Base-by-base conservation (phyloP, 768 basidiomycete species). In the Podaxis carcinomalis region DNA sequence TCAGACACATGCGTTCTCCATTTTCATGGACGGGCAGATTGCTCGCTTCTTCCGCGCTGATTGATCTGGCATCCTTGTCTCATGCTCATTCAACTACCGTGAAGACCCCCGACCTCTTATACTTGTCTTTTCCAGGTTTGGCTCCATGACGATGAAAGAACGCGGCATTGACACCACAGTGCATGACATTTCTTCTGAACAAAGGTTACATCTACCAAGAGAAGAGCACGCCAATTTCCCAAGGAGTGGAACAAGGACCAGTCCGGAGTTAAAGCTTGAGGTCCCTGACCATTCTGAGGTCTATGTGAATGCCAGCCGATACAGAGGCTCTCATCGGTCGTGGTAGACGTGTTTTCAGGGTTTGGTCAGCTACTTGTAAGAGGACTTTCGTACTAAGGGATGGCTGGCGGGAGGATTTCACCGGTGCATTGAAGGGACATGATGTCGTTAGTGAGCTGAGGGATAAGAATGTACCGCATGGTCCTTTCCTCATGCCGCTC, bases 21-120 rank as follows among this genome's bases (percentile, higher is more conserved):
- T 75, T 44, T 66, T 63, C 35, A 61, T 78, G 19, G 64, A 46
- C 14, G 67, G 69, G 32, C 59, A 62, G 0, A 56, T 53, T 21
- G 72, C 63, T 7, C 70, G 74, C 2, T 57, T 77, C 37, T 64
- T 78, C 19, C 67, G 69, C 3, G 67, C 68, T 62, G 77, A 78
- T 56, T 68, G 75, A 2, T 62, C 72, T 2, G 77, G 73, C 5
- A 65, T 63, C 0, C 63, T 77, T 13, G 72, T 74, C 4, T 65
- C 74, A 0, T 57, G 62, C 25, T n/a, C 52, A 0, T 74, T 77
- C 65, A 59, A 70, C 49, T 67, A 68, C 28, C 51, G 56, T 4
- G 9, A 62, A 4, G n/a, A 70, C 0, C 64, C 66, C 9, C 5
- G 32, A 63, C 10, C 63, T 78, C 1, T 62, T 67, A 9, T 64